A percentile compares a stretch with the other conserved stretches of the same genome.
Evolutionary conservation across 2,329 filamentous ascomycete genomes (phyloP).

Genomic region (Pseudogymnoascus sp.): DNA sequence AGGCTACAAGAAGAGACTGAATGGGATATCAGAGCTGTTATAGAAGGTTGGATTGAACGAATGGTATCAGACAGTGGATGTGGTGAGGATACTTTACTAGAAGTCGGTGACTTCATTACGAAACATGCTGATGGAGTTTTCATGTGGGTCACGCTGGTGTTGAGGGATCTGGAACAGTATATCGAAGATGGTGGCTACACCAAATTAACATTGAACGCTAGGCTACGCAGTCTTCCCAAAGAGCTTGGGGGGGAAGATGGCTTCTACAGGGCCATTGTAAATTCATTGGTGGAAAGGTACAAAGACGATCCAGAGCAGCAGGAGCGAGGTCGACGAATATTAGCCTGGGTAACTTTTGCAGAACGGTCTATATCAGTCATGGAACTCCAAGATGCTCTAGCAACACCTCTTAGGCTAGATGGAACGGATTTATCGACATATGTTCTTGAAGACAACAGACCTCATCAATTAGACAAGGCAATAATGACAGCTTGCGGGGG

Average conservation of each 20-base stretch:
- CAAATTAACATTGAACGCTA: not conserved
- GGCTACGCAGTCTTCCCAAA: not conserved
- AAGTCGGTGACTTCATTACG: not conserved
- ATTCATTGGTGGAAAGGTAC: not conserved
- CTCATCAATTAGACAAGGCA: not conserved
- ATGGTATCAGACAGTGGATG: not conserved
- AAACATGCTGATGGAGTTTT: not conserved
- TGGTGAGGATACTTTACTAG: not conserved
- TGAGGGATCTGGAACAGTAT: not conserved
- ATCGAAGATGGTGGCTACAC: not conserved
- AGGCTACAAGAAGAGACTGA: not conserved
- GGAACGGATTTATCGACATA: not conserved
- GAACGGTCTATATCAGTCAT: not conserved
- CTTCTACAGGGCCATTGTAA: not conserved
- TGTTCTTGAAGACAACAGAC: not conserved
- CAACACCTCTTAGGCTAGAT: not conserved
- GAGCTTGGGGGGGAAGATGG: not conserved
- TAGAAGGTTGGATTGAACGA: not conserved
- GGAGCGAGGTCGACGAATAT: not conserved
- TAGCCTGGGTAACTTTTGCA: slow-evolving; percentile 8
- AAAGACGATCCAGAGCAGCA: not conserved
- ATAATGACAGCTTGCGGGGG: not conserved
- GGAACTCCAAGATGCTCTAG: slow-evolving; percentile 1
- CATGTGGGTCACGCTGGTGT: not conserved
- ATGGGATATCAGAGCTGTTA: not conserved